phyloP scores from a whole-genome alignment of 208 protist genomes.

The Vickermania ingenoplastis region DNA sequence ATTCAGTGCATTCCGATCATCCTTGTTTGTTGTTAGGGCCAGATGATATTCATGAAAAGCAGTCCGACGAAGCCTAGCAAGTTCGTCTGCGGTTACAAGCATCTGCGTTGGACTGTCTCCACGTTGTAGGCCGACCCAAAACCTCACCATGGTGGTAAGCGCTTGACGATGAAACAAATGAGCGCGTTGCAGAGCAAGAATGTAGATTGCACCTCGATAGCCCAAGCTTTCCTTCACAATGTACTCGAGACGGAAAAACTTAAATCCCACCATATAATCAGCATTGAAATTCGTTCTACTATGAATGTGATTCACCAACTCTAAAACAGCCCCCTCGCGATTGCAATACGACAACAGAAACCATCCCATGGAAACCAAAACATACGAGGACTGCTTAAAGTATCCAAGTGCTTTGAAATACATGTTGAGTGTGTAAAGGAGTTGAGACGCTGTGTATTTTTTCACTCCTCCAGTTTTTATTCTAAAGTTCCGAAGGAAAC shows the following conservation, averaged over 20 bases:
- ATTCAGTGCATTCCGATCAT: constrained; percentile 8
- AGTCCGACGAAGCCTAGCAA: constrained; percentile 4
- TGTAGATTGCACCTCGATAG: constrained; percentile 9
- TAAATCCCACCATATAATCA: constrained; percentile 8
- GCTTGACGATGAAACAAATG: constrained; percentile 11
- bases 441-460: constrained; percentile 1
- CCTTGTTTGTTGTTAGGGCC: constrained; percentile 10
- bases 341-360: constrained; percentile 15
- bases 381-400: constrained; percentile 13
- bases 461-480: constrained; percentile 1
- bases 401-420: constrained; percentile 10
- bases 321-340: constrained; percentile 6
- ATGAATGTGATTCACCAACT: constrained; percentile 7
- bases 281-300: neutral
- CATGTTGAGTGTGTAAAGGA: constrained; percentile 3
- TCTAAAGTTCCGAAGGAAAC: constrained; percentile 8
- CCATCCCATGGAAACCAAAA: constrained; percentile 9
- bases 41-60: constrained; percentile 7
- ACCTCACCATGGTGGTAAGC: constrained; percentile 7
- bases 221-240: constrained; percentile 10
- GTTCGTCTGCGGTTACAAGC: constrained; percentile 3
- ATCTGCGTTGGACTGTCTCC: neutral
- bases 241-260: constrained; percentile 8
- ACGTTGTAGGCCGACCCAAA: constrained; percentile 8
- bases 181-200: constrained; percentile 14